Conservation (phyloP, 2,329 filamentous ascomycete species). For the Arthrobotrys iridis region DNA sequence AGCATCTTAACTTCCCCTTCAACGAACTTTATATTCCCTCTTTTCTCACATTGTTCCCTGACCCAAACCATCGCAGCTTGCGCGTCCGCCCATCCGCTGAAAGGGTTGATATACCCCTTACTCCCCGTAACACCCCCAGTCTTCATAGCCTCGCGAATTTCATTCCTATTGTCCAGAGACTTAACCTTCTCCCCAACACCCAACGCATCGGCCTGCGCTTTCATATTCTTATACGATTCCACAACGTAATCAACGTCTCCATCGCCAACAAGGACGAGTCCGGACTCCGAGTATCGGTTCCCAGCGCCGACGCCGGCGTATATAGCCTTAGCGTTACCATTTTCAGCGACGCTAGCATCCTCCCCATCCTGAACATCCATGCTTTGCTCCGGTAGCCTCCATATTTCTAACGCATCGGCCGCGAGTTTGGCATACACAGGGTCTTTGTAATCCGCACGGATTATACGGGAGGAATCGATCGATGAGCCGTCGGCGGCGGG, state of each 20-base stretch:
- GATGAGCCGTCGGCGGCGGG: conserved; percentile 70
- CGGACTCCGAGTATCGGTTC: conserved; percentile 76
- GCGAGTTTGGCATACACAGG: conserved; percentile 79
- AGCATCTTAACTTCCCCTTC: conserved; percentile 64
- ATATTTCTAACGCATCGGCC: conserved; percentile 73
- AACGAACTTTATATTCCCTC: conserved; percentile 59
- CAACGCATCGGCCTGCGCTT: conserved; percentile 64
- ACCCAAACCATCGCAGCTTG: conserved; percentile 75
- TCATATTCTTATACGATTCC: conserved; percentile 71
- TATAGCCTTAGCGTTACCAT: conserved; percentile 30
- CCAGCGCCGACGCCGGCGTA: conserved; percentile 69
- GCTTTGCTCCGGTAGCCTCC: conserved; percentile 64
- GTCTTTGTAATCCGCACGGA: conserved; percentile 82
- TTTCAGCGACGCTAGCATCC: neutral
- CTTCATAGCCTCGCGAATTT: conserved; percentile 64
- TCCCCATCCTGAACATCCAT: conserved; percentile 55
- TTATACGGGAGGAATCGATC: conserved; percentile 72
- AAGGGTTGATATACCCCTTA: conserved; percentile 77
- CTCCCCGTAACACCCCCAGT: conserved; percentile 68
- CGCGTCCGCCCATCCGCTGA: conserved; percentile 83
- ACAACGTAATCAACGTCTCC: conserved; percentile 69
- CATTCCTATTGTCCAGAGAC: conserved; percentile 64
- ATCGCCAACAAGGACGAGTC: conserved; percentile 71
- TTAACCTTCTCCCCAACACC: conserved; percentile 55
- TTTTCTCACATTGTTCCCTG: conserved; percentile 66